Percentiles rank a stretch among this genome's conserved stretches.
Conservation (phyloP, 2,329 filamentous ascomycete species). For the Tolypocladium guangdongense region DNA sequence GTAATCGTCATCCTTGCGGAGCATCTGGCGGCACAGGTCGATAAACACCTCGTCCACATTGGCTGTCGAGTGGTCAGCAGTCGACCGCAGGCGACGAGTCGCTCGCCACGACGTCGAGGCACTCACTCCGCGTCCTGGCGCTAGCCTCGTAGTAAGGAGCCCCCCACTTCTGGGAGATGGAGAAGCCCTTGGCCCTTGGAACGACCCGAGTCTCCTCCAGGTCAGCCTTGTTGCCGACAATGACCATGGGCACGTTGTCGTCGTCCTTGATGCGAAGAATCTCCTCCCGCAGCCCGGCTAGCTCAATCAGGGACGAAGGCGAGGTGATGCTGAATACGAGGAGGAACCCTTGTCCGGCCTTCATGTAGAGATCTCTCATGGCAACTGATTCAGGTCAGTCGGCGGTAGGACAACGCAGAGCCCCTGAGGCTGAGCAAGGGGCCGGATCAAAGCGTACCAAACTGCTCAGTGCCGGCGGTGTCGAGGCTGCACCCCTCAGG, state of each 20-base stretch:
- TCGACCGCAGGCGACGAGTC: not conserved
- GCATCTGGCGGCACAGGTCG: slow-evolving; percentile 74
- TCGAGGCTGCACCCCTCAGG: slow-evolving; percentile 49
- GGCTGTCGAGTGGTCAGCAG: slow-evolving; percentile 29
- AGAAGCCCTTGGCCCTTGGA: slow-evolving; percentile 67
- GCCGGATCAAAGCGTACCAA: slow-evolving; percentile 44
- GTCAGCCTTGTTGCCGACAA: slow-evolving; percentile 87
- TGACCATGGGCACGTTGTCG: slow-evolving; percentile 74
- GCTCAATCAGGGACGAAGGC: slow-evolving; percentile 69
- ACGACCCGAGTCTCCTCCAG: slow-evolving; percentile 77
- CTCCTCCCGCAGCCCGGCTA: slow-evolving; percentile 73
- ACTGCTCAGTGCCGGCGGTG: slow-evolving; percentile 85
- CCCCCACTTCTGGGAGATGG: slow-evolving; percentile 77
- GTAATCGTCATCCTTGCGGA: slow-evolving; percentile 54
- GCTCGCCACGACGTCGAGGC: not conserved
- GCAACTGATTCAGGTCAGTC: slow-evolving; percentile 30
- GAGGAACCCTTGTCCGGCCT: slow-evolving; percentile 82
- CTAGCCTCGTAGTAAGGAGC: slow-evolving; percentile 88
- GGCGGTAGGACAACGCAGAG: not conserved
- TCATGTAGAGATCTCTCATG: slow-evolving; percentile 82
- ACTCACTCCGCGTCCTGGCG: slow-evolving; percentile 60
- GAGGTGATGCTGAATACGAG: slow-evolving; percentile 90
- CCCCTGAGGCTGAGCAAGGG: not conserved
- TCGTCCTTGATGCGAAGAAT: slow-evolving; percentile 88
- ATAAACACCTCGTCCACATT: slow-evolving; percentile 89